Base-by-base conservation (phyloP, 1,284 basidiomycete species). In the Wolfiporia cocos region DNA sequence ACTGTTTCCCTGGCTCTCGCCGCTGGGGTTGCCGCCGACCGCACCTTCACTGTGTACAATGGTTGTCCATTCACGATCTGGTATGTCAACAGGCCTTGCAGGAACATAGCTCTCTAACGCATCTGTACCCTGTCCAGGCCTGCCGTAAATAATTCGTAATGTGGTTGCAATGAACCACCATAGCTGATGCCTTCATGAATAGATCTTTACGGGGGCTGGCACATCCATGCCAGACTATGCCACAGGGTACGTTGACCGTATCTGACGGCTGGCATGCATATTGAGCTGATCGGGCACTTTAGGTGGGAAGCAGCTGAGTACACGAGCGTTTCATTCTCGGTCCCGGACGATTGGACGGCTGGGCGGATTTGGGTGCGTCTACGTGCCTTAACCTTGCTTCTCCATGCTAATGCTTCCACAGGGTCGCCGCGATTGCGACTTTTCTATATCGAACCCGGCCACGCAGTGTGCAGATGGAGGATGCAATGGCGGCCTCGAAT, bases 401-500 rank as follows among this genome's bases (percentile, higher is more conserved):
- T 28, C 26, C 14, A 9, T 28, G 26, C 26, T 28, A 28, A 28
- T 28, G 7, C 7, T 14, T 7, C 26, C 26, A 22, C 36, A 68
- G 67, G 70, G 57, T 34, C 69, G 71, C 36, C 66, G 66, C 31
- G 54, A 66, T 46, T 74, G 71, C 48, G 56, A 73, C 49, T 74
- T 75, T 55, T 56, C 56, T 47, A 41, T 44, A 43, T 53, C 46
- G 24, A 65, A 63, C 51, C 59, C 63, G 2, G 69, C 66, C 7
- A 64, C 70, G 1, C 66, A 59, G 15, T 75, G 72, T 49, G 46
- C 63, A 5, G 61, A 63, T 37, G 72, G 71, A 40, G 69, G 68
- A 17, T 71, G 69, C 54, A 69, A 68, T 43, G 69, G 74, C 22
- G 74, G 73, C 31, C 60, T 76, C 3, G 44, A 57, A 31, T 75